Evolutionary conservation across 169 alveolate genomes (phyloP).

Genomic region (Plasmodium knowlesi): DNA sequence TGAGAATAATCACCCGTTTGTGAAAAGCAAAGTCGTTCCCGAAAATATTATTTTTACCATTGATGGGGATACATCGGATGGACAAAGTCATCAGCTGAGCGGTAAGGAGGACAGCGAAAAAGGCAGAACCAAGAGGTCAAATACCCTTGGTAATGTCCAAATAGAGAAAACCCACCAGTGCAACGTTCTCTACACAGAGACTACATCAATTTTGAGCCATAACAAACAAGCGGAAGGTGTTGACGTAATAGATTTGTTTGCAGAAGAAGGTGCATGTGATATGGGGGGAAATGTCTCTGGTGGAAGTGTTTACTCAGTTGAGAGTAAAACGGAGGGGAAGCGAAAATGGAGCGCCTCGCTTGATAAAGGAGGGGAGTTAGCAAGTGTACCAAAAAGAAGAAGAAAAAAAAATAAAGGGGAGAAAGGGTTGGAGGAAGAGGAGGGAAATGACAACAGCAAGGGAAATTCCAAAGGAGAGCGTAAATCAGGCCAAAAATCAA

Average conservation of each 20-base stretch:
- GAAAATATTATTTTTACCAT: not conserved
- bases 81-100: not conserved
- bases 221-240: not conserved
- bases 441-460: not conserved
- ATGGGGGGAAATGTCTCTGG: not conserved
- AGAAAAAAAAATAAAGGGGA: not conserved
- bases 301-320: not conserved
- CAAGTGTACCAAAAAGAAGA: not conserved
- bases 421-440: not conserved
- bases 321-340: not conserved
- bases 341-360: not conserved
- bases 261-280: not conserved
- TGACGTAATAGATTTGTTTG: constrained; percentile 27
- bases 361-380: not conserved
- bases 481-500: not conserved
- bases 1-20: not conserved
- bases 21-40: not conserved
- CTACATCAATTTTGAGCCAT: not conserved
- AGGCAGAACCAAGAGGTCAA: not conserved
- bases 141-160: not conserved
- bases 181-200: not conserved
- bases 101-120: not conserved
- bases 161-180: not conserved
- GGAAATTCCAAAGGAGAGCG: not conserved
- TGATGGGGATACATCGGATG: not conserved